A percentile compares a stretch with the other conserved stretches of the same genome.
Evolutionary conservation across 1,139 yeast species (phyloP).

Genomic region (Saccharomyces hybrid): DNA sequence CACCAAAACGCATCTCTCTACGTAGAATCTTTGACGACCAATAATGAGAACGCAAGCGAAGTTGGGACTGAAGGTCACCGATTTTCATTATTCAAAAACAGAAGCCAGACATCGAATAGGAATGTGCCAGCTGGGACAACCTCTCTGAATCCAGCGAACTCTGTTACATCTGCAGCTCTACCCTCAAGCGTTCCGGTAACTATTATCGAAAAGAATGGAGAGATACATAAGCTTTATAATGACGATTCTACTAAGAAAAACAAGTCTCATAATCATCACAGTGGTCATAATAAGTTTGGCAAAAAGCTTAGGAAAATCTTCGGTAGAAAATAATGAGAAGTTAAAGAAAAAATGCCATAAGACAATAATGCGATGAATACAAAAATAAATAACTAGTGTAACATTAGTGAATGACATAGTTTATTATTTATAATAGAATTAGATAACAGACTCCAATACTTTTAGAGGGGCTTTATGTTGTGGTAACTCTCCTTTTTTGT

Average conservation of each 20-base stretch:
- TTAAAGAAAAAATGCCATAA: background rate
- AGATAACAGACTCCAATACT: background rate
- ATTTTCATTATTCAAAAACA: background rate
- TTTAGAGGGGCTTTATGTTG: background rate
- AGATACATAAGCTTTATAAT: background rate
- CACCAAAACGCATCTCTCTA: background rate
- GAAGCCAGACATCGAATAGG: background rate
- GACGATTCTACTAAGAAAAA: background rate
- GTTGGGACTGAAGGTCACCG: background rate
- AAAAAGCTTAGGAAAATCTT: background rate
- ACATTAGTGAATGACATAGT: background rate
- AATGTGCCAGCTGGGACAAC: background rate
- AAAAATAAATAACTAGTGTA: background rate
- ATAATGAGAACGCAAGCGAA: background rate
- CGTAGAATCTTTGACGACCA: background rate
- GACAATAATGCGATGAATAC: background rate
- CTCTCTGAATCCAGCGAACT: background rate
- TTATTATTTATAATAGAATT: background rate
- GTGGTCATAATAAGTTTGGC: background rate
- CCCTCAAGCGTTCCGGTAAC: background rate
- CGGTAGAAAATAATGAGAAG: background rate
- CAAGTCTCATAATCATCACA: background rate
- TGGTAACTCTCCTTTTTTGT: background rate
- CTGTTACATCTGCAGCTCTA: background rate
- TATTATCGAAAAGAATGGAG: background rate